Evolutionary conservation across 1,139 yeast species (phyloP).

Genomic region (Zygotorulaspora mrakii): DNA sequence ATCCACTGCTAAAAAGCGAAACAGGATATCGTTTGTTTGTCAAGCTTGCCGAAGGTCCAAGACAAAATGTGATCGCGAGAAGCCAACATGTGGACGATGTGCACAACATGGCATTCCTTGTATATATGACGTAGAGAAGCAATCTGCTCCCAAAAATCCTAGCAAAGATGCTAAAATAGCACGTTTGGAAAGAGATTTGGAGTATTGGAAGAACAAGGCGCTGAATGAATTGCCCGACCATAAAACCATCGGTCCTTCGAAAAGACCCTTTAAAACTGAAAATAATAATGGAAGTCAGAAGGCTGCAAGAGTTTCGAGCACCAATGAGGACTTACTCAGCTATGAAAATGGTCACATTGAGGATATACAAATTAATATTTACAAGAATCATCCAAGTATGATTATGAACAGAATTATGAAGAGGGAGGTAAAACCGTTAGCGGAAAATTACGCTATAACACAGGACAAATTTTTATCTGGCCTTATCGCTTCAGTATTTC

Average conservation of each 20-base stretch:
- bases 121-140: slow-evolving; percentile 33
- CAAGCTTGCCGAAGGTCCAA: slow-evolving; percentile 34
- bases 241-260: slow-evolving; percentile 9
- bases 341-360: slow-evolving; percentile 9
- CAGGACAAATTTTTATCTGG: slow-evolving; percentile 31
- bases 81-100: slow-evolving; percentile 35
- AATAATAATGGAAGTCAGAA: slow-evolving; percentile 4
- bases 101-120: slow-evolving; percentile 27
- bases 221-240: slow-evolving; percentile 16
- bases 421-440: slow-evolving; percentile 34
- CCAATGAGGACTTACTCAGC: neutral
- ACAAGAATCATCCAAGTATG: slow-evolving; percentile 28
- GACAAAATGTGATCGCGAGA: slow-evolving; percentile 36
- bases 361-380: slow-evolving; percentile 23
- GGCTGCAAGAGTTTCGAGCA: neutral
- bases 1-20: slow-evolving; percentile 22
- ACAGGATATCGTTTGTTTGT: slow-evolving; percentile 36
- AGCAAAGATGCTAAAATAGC: slow-evolving; percentile 33
- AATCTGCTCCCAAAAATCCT: slow-evolving; percentile 33
- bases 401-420: slow-evolving; percentile 31
- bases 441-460: slow-evolving; percentile 32
- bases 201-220: slow-evolving; percentile 33
- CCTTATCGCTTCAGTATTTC: slow-evolving; percentile 28
- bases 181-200: slow-evolving; percentile 32
- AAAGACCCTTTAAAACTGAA: slow-evolving; percentile 9